These are phyloP conservation scores for Geotrichum histeridarum DNA, from an alignment of 1,139 yeast genomes.

Conservation along the genomic window DNA sequence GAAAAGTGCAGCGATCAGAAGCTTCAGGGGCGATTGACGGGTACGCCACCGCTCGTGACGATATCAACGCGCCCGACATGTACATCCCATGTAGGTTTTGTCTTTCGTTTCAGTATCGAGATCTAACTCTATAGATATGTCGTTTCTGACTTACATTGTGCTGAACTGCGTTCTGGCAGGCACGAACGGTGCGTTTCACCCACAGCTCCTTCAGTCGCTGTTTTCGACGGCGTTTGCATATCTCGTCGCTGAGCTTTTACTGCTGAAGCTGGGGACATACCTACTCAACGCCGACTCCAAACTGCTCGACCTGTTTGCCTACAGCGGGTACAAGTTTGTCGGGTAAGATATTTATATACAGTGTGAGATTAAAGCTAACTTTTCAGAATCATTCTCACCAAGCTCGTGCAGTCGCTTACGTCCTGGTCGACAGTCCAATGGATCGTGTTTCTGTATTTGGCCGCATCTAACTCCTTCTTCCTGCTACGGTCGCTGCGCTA, in stretches of 20 bases:
- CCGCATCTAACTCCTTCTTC: constrained; percentile 42
- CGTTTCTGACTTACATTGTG: constrained; percentile 80
- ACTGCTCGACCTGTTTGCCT: constrained; percentile 79
- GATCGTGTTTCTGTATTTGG: constrained; percentile 39
- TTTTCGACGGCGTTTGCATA: constrained; percentile 89
- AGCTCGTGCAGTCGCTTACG: constrained; percentile 38
- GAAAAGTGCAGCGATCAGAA: constrained; percentile 36
- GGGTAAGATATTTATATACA: constrained; percentile 28
- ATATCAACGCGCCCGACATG: constrained; percentile 92
- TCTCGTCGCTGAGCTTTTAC: constrained; percentile 61
- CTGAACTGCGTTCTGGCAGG: constrained; percentile 86
- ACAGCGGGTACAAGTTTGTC: constrained; percentile 91
- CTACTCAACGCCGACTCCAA: constrained; percentile 53
- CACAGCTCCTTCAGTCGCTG: constrained; percentile 82
- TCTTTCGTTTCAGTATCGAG: background rate
- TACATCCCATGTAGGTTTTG: constrained; percentile 64
- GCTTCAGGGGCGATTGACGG: constrained; percentile 40
- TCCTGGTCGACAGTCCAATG: constrained; percentile 45
- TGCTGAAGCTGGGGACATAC: constrained; percentile 60
- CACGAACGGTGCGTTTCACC: constrained; percentile 83
- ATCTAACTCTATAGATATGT: constrained; percentile 45
- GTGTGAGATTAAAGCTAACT: background rate
- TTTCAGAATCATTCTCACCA: constrained; percentile 34
- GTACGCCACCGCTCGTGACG: constrained; percentile 72
- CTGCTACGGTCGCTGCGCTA: constrained; percentile 76